phyloP scores from a whole-genome alignment of 78 protist species.

The Chrysochromulina parva region DNA sequence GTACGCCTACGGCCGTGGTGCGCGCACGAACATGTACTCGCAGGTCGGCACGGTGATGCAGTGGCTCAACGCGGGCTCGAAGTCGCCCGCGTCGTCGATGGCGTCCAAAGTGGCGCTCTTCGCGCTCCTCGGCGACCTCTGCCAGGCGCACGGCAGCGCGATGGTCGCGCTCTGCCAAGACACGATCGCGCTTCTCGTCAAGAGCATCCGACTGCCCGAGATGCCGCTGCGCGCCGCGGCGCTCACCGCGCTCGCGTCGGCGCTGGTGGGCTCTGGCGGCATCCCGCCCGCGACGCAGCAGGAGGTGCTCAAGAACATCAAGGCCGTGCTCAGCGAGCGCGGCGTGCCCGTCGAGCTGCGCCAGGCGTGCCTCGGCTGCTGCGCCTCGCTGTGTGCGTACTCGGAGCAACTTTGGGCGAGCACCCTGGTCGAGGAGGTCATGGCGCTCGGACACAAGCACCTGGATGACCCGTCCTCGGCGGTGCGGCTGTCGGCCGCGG shows the following conservation, averaged over 20 bases:
- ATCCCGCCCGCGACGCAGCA: background rate
- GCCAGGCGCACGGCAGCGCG: background rate
- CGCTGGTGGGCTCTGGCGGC: background rate
- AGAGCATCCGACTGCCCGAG: background rate
- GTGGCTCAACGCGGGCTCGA: background rate
- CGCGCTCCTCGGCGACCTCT: background rate
- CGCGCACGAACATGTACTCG: background rate
- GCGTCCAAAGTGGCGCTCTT: background rate
- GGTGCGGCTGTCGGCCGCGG: background rate
- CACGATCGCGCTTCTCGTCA: background rate
- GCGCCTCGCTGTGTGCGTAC: background rate
- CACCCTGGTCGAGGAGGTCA: background rate
- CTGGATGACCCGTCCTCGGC: background rate
- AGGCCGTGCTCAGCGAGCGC: background rate
- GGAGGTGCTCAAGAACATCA: background rate
- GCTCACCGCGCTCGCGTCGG: background rate
- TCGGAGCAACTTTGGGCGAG: background rate
- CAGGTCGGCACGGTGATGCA: background rate
- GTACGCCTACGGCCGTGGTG: background rate
- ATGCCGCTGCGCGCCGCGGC: background rate
- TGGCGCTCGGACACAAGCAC: background rate
- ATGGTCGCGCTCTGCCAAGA: background rate
- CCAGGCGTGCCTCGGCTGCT: background rate
- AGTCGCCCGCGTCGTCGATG: too few species aligned
- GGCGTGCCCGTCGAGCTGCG: background rate